Base-by-base conservation (phyloP, 352 stramenopile genomes). In the Globisporangium heterothallicum region DNA sequence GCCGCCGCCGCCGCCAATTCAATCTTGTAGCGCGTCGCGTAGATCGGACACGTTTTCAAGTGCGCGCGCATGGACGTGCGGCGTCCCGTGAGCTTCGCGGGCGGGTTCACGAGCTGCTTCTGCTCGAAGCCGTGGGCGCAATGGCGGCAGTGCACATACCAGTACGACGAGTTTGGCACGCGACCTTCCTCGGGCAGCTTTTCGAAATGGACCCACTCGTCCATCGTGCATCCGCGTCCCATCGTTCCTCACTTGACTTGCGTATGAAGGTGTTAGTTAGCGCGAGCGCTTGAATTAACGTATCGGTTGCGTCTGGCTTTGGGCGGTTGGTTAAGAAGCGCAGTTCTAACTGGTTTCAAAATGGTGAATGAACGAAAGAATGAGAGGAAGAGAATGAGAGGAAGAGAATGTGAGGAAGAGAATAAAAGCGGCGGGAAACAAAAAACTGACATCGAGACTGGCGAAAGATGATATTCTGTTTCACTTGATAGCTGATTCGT, bases 121-220 rank as follows among this genome's bases (percentile, higher is more conserved):
- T 81, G 70, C 66, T 75, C 69, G 51, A 68, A 83, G 53, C 62
- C 75, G 19, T 54, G 67, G 34, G 70, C 61, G 47, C 81, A 92
- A 68, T 92, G 81, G 53, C 76, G 76, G 61, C 81, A 92, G 41
- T 77, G 59, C 19, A 92, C 81, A 59, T 84, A 89, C 81, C 78
- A 92, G 57, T 92, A 89, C 22, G 76, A 86, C 27, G 75, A 88
- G 64, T 86, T 87, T 46, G 78, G 72, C 62, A 89, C 78, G 46
- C 74, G 70, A 12, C 78, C 78, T 41, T 83, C 74, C 12, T 76
- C 68, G 1, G 64, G 67, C 48, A 84, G 65, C 58, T 82, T 81
- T 59, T 88, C 68, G 61, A 92, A 92, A 66, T 92, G 81, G 19
- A 59, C 72, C 80, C 80, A 92, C 65, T 92, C 80, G 65, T 88